A percentile compares a stretch with the other conserved stretches of the same genome.
phyloP scores from a whole-genome alignment of 768 basidiomycete species.

The Sporobolomyces phaffii region DNA sequence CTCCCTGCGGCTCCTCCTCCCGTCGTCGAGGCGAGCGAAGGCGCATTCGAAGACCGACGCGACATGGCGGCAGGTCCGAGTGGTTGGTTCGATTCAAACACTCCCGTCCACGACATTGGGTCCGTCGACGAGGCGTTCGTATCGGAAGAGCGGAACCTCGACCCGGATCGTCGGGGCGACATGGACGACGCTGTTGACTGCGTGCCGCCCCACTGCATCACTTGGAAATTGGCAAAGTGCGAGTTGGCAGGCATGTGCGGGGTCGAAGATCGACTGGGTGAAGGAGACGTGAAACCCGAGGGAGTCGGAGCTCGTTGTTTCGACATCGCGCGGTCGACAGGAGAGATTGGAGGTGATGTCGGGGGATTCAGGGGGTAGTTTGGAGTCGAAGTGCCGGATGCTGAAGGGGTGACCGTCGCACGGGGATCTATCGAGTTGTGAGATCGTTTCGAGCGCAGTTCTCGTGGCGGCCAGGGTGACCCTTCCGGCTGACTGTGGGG shows the following conservation, averaged over 20 bases:
- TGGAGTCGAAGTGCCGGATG: constrained; percentile 7
- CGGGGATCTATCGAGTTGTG: not conserved
- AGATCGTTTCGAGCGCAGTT: constrained; percentile 1
- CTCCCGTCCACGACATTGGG: not conserved
- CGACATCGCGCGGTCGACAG: constrained; percentile 15
- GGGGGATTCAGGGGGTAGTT: not conserved
- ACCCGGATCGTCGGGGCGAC: constrained; percentile 13
- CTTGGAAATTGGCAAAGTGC: constrained; percentile 35
- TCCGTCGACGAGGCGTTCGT: not conserved
- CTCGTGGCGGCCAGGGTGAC: not conserved
- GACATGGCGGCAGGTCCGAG: not conserved
- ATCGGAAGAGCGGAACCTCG: constrained; percentile 4
- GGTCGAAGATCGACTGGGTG: constrained; percentile 5
- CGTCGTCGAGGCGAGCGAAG: constrained; percentile 11
- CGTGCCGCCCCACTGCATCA: constrained; percentile 11
- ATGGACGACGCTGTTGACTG: not conserved
- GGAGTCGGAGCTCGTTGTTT: constrained; percentile 2
- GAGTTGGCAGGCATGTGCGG: constrained; percentile 36
- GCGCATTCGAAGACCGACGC: constrained; percentile 18
- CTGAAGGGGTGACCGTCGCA: not conserved
- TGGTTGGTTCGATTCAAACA: not conserved
- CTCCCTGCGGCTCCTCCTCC: not conserved
- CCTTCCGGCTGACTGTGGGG: not conserved
- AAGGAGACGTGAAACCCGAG: not conserved
- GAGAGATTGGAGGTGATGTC: not conserved